Evolutionary conservation across 805 yeast species (phyloP).

Genomic region (Candida succiphila): DNA sequence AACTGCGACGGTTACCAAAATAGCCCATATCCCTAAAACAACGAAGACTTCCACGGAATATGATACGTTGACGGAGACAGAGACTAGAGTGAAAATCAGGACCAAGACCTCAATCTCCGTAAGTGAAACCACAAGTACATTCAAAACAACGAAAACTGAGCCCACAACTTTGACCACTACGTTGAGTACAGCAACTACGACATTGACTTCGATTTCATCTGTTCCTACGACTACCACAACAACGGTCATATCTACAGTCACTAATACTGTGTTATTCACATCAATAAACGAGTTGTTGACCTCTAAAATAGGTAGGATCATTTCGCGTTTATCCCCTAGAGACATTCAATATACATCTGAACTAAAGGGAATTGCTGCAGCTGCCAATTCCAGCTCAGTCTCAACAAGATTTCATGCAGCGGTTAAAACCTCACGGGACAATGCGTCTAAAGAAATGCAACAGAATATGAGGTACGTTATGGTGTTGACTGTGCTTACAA

Average conservation of each 20-base stretch:
- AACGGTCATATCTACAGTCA: constrained; percentile 3
- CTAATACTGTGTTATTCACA: no score
- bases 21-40: background rate
- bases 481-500: no score
- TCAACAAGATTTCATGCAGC: no score
- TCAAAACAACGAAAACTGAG: constrained; percentile 2
- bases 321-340: background rate
- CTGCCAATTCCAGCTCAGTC: no score
- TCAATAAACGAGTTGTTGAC: background rate
- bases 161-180: constrained; percentile 3
- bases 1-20: background rate
- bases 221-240: constrained; percentile 3
- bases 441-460: no score
- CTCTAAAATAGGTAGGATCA: background rate
- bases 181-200: background rate
- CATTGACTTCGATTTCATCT: constrained; percentile 3
- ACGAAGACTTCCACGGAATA: background rate
- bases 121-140: background rate
- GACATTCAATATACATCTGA: background rate
- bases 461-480: no score
- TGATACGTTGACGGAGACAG: background rate
- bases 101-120: background rate
- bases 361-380: no score
- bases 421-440: no score
- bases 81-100: background rate